Conservation (phyloP, 2,329 filamentous ascomycete species). For the Fusarium sulawesiense region DNA sequence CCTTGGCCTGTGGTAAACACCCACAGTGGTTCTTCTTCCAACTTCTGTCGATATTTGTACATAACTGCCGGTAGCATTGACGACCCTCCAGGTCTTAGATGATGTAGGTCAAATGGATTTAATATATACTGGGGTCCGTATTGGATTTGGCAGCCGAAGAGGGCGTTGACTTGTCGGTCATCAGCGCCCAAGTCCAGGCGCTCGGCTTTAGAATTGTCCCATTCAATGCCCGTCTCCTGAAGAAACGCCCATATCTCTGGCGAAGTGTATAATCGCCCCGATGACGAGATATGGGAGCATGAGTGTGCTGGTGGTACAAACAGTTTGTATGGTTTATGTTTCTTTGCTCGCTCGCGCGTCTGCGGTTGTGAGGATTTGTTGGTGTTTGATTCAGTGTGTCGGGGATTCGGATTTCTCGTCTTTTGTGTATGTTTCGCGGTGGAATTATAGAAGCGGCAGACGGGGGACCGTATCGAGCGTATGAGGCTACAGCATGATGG, state of each 20-base stretch:
- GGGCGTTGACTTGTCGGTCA: conserved; percentile 14
- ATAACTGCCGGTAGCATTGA: conserved; percentile 46
- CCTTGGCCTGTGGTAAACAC: conserved; percentile 39
- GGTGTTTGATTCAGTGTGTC: not conserved
- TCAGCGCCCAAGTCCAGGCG: conserved; percentile 23
- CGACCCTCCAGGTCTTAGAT: conserved; percentile 50
- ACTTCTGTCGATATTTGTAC: conserved; percentile 44
- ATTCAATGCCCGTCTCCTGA: conserved; percentile 42
- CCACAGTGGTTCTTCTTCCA: conserved; percentile 50
- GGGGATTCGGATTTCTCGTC: not conserved
- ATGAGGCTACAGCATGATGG: conserved; percentile 27
- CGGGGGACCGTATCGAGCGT: conserved; percentile 14
- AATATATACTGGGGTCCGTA: conserved; percentile 49
- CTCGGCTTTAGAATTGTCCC: conserved; percentile 38
- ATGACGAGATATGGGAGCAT: conserved; percentile 33
- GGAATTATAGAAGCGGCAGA: conserved; percentile 30
- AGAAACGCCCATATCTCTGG: conserved; percentile 47
- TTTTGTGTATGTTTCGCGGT: conserved; percentile 11
- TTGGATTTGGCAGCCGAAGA: conserved; percentile 42
- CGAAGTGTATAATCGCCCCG: conserved; percentile 48
- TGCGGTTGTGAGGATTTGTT: not conserved
- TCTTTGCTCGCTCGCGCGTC: not conserved
- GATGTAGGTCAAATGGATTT: conserved; percentile 49
- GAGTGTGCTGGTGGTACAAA: conserved; percentile 41
- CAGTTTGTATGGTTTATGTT: conserved; percentile 3